Evolutionary conservation across 2,329 filamentous ascomycete genomes (phyloP), one percentile per base, ranked within the genome.

Genomic region (Sporothrix humicola): DNA sequence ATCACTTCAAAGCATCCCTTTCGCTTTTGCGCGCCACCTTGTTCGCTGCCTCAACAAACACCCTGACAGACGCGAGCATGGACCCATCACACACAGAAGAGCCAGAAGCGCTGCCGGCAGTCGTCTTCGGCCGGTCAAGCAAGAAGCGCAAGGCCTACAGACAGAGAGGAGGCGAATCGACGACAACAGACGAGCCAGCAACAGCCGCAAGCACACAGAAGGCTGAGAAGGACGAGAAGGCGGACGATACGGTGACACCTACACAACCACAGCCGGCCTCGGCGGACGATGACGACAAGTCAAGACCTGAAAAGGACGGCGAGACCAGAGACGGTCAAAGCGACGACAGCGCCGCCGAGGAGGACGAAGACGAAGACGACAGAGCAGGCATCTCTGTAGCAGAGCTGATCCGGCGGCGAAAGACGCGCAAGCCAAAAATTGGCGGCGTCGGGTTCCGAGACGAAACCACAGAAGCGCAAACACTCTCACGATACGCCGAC

Each of bases 81-180:
- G 73, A 74, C 23, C n/a, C 48, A 4, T 15, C 46, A 54, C 31
- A 44, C 13, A 26, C 59, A 65, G n/a, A 52, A 52, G 78, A 77
- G 23, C 54, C 74, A n/a, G 59, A 56, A 15, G 74, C 73, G 9
- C 75, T 78, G 63, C 80, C 82, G 13, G 79, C 79, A 20, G 80
- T 89, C 48, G 81, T 87, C 46, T 91, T 91, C 73, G 76, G 75
- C 77, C 87, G 88, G 3, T 79, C 82, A 54, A 83, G 83, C 74
- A 91, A 90, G 80, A 91, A 90, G 81, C 85, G 88, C 79, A 90
- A 90, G 78, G 82, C 83, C 5, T 88, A 89, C 76, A 85, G 89
- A 65, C 87, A 88, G 75, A 86, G 87, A 75, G 76, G 37, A 20
- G 31, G 31, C 20, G 70, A 72, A 13, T 5, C 69, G 9, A 7